These are phyloP conservation scores for Paecilomyces fulvus DNA, from an alignment of 2,329 filamentous ascomycete species.

Conservation along the genomic window DNA sequence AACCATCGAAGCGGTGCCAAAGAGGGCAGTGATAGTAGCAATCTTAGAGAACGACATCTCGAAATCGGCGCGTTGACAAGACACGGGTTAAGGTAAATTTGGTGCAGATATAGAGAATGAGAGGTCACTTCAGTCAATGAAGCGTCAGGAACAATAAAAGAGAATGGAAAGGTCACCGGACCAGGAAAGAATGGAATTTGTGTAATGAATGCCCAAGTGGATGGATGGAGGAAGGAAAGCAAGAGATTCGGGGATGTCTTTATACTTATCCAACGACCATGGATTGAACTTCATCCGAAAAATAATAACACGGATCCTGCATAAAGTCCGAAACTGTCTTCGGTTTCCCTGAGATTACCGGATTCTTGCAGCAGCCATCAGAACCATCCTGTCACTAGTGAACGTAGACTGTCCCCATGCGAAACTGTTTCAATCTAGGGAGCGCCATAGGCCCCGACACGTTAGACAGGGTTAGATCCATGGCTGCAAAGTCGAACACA, in stretches of 20 bases:
- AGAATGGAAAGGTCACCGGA: neutral
- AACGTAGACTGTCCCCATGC: too few relatives aligned
- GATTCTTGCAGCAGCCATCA: too few relatives aligned
- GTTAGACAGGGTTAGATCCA: neutral
- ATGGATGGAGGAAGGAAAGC: neutral
- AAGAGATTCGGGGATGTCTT: neutral
- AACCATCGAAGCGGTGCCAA: conserved; percentile 27
- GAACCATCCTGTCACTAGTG: too few relatives aligned
- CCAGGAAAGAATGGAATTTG: neutral
- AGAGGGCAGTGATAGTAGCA: conserved; percentile 15
- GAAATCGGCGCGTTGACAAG: neutral
- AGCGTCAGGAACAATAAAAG: neutral
- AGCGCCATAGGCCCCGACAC: neutral
- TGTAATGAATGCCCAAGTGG: neutral
- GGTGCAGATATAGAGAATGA: neutral
- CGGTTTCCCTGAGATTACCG: neutral
- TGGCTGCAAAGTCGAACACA: neutral
- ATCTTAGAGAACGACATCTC: conserved; percentile 19
- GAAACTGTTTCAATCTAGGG: neutral
- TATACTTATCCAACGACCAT: neutral
- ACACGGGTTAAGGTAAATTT: neutral
- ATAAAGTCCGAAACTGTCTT: neutral
- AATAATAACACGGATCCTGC: neutral
- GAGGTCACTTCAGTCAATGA: neutral
- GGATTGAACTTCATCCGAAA: too few relatives aligned